These are phyloP conservation scores for Cryptosporidium sp. DNA, from an alignment of 169 alveolate genomes.

Conservation along the genomic window DNA sequence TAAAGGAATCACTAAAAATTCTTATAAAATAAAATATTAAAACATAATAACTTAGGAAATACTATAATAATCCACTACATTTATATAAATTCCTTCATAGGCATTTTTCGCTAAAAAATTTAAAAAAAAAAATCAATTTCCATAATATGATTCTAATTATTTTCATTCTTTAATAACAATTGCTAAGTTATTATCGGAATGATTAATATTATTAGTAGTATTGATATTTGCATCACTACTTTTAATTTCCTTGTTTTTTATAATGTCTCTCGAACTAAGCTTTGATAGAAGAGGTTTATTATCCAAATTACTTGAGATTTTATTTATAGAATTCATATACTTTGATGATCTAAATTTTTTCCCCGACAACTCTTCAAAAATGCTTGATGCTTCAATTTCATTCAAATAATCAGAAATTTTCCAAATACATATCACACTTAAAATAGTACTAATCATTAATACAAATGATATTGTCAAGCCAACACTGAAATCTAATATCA, in stretches of 20 bases:
- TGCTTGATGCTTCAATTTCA: constrained; percentile 57
- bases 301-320: constrained; percentile 8
- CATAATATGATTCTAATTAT: not conserved
- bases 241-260: not conserved
- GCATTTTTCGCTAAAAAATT: not conserved
- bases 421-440: constrained; percentile 69
- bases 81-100: not conserved
- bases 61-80: not conserved
- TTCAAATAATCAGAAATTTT: constrained; percentile 58
- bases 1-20: too few species aligned
- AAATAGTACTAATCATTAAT: constrained; percentile 48
- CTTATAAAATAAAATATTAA: too few species aligned
- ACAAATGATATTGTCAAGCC: constrained; percentile 65
- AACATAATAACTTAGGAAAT: not conserved
- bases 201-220: not conserved
- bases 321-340: constrained; percentile 20
- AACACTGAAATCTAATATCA: constrained; percentile 72
- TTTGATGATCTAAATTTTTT: constrained; percentile 37
- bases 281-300: constrained; percentile 36
- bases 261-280: not conserved
- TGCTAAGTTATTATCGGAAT: not conserved
- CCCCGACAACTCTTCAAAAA: constrained; percentile 34
- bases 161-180: constrained; percentile 11
- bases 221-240: not conserved
- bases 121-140: not conserved